Evolutionary conservation across 2,329 filamentous ascomycete genomes (phyloP), one percentile per base, ranked within the genome.

Genomic region (Tolypocladium nubicola): DNA sequence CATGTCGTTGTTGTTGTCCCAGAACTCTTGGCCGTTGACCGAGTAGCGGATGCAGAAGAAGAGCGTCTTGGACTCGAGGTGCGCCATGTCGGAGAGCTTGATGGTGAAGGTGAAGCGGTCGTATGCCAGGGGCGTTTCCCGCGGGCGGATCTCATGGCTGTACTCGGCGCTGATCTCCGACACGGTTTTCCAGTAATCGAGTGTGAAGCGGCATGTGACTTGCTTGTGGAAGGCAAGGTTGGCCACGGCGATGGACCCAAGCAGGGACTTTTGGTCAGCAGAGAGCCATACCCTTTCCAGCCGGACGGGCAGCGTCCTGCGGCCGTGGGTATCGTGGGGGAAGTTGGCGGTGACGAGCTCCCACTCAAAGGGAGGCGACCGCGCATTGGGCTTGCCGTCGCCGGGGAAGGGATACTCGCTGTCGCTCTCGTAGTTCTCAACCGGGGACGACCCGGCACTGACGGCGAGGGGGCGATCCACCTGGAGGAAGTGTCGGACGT

Each of bases 171-270:
- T 80, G 1, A 97, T 88, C 70, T 99, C 94, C 0, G 94, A 99
- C 0, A 92, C 95, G 0, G 94, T 99, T 79, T 96, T 96, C 94
- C 94, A 99, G 75, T 96, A 94, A 71, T 99, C 94, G 52, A 97
- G 81, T 0, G 94, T 99, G 72, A 99, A 99, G 54, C 94, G 85
- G 70, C 90, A 93, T n/a, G 88, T 85, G 56, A 99, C 90, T 7
- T 79, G 73, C 74, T 99, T 99, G 56, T 92, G 83, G 74, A 96
- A 99, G 0, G 91, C 84, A 49, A 97, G 73, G 72, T 99, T 99
- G 68, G 87, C 85, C 26, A 96, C 92, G 9, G 85, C 88, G 55
- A 96, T 82, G 21, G 85, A 88, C 14, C 94, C 94, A 54, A 96
- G 80, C 62, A 99, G 75, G 1, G 82, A 89, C 74, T 93, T 93